Conservation (phyloP, 2,329 filamentous ascomycete genomes). For the Penicillium olsonii region DNA sequence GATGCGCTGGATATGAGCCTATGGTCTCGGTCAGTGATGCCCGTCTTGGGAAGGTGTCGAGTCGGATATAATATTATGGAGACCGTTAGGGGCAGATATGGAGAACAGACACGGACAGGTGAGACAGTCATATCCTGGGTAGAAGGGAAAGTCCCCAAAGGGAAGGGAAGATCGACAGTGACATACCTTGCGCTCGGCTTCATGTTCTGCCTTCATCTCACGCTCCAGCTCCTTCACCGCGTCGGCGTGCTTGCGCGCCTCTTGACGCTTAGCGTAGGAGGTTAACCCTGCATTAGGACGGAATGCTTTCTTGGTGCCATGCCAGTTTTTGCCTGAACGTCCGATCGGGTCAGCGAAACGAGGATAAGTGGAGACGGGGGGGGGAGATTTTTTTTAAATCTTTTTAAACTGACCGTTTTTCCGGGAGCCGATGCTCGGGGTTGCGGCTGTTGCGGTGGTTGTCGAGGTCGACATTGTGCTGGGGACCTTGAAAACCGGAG, state of each 20-base stretch:
- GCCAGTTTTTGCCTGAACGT: conserved; percentile 88
- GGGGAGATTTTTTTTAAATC: too few relatives aligned
- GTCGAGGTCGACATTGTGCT: conserved; percentile 50
- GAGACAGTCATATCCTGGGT: background rate
- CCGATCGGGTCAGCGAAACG: conserved; percentile 19
- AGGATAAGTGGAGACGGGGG: conserved; percentile 14
- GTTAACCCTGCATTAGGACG: conserved; percentile 76
- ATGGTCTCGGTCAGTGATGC: conserved; percentile 1
- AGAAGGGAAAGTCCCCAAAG: background rate
- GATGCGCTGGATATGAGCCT: conserved; percentile 77
- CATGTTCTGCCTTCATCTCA: conserved; percentile 95
- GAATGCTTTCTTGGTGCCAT: conserved; percentile 78
- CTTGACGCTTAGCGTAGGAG: conserved; percentile 74
- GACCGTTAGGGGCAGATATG: background rate
- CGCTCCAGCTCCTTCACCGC: conserved; percentile 91
- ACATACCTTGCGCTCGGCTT: conserved; percentile 79
- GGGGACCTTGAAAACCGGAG: too few relatives aligned
- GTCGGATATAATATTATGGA: background rate
- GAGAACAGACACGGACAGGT: background rate
- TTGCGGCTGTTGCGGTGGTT: conserved; percentile 18
- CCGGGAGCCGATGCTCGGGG: conserved; percentile 65
- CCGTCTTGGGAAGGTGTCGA: conserved; percentile 3
- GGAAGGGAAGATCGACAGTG: background rate
- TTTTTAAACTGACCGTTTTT: conserved; percentile 68
- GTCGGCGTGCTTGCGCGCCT: conserved; percentile 67